Evolutionary conservation across 805 yeast species (phyloP).

Genomic region (Yarrowia bubula): DNA sequence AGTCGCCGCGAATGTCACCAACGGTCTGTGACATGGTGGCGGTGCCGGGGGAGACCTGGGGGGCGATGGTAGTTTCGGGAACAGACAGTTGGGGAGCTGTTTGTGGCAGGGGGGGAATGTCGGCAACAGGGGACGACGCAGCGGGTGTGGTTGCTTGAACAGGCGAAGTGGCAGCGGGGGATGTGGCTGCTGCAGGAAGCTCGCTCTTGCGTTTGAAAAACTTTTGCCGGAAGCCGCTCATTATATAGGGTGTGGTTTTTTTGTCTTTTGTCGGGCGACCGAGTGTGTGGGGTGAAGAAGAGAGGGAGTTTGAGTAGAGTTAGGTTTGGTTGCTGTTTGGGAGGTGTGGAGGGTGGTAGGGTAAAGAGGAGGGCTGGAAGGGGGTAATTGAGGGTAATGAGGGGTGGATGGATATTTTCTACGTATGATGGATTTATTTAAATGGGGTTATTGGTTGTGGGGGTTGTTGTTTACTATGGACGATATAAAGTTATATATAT

Average conservation of each 20-base stretch:
- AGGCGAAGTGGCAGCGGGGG: background rate
- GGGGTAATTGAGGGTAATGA: too few relatives aligned
- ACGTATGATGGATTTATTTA: too few relatives aligned
- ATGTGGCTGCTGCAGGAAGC: background rate
- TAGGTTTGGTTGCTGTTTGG: conserved; percentile 17
- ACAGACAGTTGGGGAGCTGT: conserved; percentile 1
- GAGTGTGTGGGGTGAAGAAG: background rate
- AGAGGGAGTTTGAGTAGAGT: background rate
- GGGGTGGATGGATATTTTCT: too few relatives aligned
- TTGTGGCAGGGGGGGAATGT: background rate
- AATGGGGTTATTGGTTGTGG: too few relatives aligned
- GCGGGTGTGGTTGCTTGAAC: background rate
- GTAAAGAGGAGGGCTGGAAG: background rate
- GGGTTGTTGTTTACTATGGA: too few relatives aligned
- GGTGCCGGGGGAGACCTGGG: background rate
- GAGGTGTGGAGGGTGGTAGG: background rate
- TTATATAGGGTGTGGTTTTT: background rate
- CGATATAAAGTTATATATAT: background rate
- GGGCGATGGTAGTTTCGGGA: background rate
- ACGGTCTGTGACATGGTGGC: conserved; percentile 18
- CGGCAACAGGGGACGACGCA: background rate
- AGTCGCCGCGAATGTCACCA: conserved; percentile 11
- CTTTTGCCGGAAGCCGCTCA: conserved; percentile 21
- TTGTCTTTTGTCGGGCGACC: background rate
- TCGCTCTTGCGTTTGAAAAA: conserved; percentile 19